These are phyloP conservation scores for Metschnikowia aberdeeniae DNA, from an alignment of 805 yeast genomes.

Conservation along the genomic window DNA sequence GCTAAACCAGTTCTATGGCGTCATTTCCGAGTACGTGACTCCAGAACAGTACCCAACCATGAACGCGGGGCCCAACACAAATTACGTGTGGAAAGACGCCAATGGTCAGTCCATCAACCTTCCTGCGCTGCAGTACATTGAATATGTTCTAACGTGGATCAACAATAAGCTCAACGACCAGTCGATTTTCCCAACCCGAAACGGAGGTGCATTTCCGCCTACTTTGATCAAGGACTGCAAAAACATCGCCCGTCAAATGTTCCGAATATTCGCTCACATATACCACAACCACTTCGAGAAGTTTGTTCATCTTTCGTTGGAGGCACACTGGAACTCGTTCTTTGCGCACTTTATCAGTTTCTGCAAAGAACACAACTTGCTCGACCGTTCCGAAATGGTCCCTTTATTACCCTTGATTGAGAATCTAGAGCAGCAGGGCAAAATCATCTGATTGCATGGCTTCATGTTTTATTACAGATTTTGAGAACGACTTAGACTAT, in stretches of 20 bases:
- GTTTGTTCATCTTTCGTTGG: slow-evolving; percentile 83
- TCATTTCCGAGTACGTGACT: slow-evolving; percentile 86
- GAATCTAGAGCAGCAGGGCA: slow-evolving; percentile 80
- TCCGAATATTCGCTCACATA: slow-evolving; percentile 91
- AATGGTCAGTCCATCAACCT: slow-evolving; percentile 72
- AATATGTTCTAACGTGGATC: slow-evolving; percentile 87
- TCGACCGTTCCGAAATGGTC: slow-evolving; percentile 73
- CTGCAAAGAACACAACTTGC: slow-evolving; percentile 73
- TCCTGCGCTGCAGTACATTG: slow-evolving; percentile 92
- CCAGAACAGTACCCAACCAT: slow-evolving; percentile 87
- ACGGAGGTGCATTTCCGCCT: slow-evolving; percentile 86
- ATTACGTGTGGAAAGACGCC: slow-evolving; percentile 86
- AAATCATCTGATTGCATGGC: slow-evolving; percentile 43
- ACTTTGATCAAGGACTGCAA: slow-evolving; percentile 77
- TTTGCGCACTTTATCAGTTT: slow-evolving; percentile 92
- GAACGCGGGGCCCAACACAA: slow-evolving; percentile 93
- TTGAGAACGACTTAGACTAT: not conserved
- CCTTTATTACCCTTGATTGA: slow-evolving; percentile 78
- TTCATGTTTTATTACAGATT: not conserved
- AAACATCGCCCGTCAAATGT: slow-evolving; percentile 87
- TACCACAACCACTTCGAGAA: slow-evolving; percentile 94
- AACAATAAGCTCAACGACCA: slow-evolving; percentile 85
- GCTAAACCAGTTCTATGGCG: slow-evolving; percentile 82
- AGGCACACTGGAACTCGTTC: slow-evolving; percentile 97
- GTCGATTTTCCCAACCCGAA: slow-evolving; percentile 84